These are phyloP conservation scores for Clonostachys rosea DNA, from an alignment of 2,329 filamentous ascomycete genomes.

Conservation along the genomic window DNA sequence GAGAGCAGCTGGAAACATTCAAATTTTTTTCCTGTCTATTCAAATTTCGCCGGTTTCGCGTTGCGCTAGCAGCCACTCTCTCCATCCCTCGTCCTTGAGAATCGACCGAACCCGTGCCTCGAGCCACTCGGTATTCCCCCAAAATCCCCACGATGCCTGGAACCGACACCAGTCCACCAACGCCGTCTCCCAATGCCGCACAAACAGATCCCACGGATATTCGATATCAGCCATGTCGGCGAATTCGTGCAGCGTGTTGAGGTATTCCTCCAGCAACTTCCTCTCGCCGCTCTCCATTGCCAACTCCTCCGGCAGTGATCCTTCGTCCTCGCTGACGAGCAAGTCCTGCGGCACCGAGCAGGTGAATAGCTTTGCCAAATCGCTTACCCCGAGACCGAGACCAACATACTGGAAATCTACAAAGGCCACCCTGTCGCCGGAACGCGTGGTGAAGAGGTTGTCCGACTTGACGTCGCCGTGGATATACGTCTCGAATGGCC, in stretches of 20 bases:
- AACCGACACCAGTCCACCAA: slow-evolving; percentile 64
- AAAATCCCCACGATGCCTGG: slow-evolving; percentile 57
- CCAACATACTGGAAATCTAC: slow-evolving; percentile 70
- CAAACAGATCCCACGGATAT: slow-evolving; percentile 51
- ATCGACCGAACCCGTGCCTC: slow-evolving; percentile 48
- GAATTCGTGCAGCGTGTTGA: slow-evolving; percentile 16
- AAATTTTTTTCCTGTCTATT: too few relatives aligned
- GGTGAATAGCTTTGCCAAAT: slow-evolving; percentile 63
- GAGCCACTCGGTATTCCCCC: slow-evolving; percentile 56
- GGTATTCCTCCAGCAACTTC: slow-evolving; percentile 46
- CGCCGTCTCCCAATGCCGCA: slow-evolving; percentile 61
- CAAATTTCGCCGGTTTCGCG: too few relatives aligned
- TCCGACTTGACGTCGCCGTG: slow-evolving; percentile 69
- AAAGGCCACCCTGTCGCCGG: slow-evolving; percentile 51
- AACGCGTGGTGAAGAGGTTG: slow-evolving; percentile 54
- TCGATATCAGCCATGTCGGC: slow-evolving; percentile 2
- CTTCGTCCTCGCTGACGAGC: background rate
- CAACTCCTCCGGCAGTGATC: slow-evolving; percentile 27
- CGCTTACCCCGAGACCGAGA: slow-evolving; percentile 58
- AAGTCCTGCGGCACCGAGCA: slow-evolving; percentile 44
- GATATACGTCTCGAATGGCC: slow-evolving; percentile 49
- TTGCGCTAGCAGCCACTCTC: slow-evolving; percentile 28
- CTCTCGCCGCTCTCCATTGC: slow-evolving; percentile 45
- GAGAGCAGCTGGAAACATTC: too few relatives aligned
- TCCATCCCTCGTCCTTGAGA: slow-evolving; percentile 37